Evolutionary conservation across 805 yeast species (phyloP), one percentile per base, ranked within the genome.

Genomic region (Debaryomyces hansenii): DNA sequence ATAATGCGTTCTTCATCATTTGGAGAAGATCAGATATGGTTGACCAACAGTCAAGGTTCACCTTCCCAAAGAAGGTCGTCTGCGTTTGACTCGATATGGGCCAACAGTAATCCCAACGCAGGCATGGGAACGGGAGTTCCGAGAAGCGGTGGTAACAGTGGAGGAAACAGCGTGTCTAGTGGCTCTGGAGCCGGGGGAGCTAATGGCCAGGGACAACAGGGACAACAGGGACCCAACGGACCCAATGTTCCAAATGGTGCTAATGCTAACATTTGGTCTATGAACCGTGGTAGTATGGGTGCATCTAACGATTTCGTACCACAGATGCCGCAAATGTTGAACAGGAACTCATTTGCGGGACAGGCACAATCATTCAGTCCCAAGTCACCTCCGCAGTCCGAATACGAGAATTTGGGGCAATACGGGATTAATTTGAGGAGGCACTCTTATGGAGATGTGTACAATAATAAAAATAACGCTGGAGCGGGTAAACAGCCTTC

Each of bases 41-140:
- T 39, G 14, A 39, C 34, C 16, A 12, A 12, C 14, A 31, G 16
- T 12, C 20, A 39, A 21, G 20, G 21, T 6, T 28, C 42, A 3
- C 35, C 42, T 12, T 15, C 18, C 11, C 43, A 41, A 24, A 44
- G 48, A 24, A 41, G 56, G 29, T 46, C 53, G 1, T 53, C 52
- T 44, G 50, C 52, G 11, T 51, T 52, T 35, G 58, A 55, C 11
- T 52, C 42, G 32, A 56, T 56, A 24, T 56, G 60, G 60, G 44
- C 55, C 27, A 48, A 47, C 21, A 41, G 46, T n/a, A 40, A 31
- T 21, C 31, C 24, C 28, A 37, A 28, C 31, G 21, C 28, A 15
- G 40, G 37, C n/a, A 41, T 37, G 15, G 37, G 16, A 37, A 41
- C 27, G 10, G 20, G 28, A 35, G 33, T 41, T 31, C 37, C 31